phyloP scores from a whole-genome alignment of 257 asterid genomes.

The Lavandula angustifolia region DNA sequence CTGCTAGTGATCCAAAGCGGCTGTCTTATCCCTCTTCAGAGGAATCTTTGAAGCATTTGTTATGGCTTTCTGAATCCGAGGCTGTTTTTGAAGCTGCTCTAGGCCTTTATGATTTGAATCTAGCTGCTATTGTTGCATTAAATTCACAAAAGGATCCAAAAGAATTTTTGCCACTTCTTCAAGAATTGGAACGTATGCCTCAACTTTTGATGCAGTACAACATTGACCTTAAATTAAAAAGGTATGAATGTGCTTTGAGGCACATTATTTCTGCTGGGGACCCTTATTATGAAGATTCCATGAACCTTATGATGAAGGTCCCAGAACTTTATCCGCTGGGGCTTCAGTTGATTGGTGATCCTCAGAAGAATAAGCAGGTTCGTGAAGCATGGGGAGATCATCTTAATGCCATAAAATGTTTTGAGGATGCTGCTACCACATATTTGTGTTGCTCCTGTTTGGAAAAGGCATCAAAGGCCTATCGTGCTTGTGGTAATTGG shows the following conservation, averaged over 20 bases:
- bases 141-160: constrained; percentile 95
- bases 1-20: constrained; percentile 52
- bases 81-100: constrained; percentile 90
- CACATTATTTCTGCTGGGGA: constrained; percentile 88
- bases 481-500: constrained; percentile 93
- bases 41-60: constrained; percentile 90
- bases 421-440: constrained; percentile 87
- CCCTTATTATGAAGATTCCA: constrained; percentile 64
- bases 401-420: constrained; percentile 62
- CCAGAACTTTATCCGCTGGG: constrained; percentile 87
- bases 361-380: constrained; percentile 59
- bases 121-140: constrained; percentile 95
- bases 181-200: constrained; percentile 77
- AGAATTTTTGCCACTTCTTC: constrained; percentile 92
- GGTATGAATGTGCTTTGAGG: constrained; percentile 79
- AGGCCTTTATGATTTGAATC: constrained; percentile 94
- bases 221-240: constrained; percentile 77
- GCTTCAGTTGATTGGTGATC: constrained; percentile 62
- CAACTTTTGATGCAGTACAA: constrained; percentile 68
- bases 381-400: constrained; percentile 98
- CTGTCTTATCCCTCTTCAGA: constrained; percentile 74
- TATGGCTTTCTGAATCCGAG: constrained; percentile 87
- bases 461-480: constrained; percentile 87
- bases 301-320: constrained; percentile 62
- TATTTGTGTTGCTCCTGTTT: constrained; percentile 68